phyloP scores from a whole-genome alignment of 495 filamentous ascomycete species.

The Xylaria castorea region DNA sequence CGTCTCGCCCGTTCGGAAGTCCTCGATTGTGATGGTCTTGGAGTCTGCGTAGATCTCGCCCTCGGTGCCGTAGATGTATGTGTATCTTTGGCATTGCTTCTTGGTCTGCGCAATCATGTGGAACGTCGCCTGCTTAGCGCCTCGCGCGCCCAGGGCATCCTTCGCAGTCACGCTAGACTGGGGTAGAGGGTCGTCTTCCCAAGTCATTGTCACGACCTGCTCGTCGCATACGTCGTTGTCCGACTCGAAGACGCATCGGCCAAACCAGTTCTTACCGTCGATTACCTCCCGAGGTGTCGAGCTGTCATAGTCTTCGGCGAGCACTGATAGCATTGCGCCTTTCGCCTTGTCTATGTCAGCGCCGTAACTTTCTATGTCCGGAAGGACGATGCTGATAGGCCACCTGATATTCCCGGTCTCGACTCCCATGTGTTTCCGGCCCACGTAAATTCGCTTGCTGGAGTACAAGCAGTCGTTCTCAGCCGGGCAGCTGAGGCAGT shows the following conservation, averaged over 20 bases:
- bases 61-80: constrained; percentile 79
- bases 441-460: constrained; percentile 81
- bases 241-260: constrained; percentile 90
- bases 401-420: constrained; percentile 67
- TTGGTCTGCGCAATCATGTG: constrained; percentile 95
- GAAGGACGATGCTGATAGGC: constrained; percentile 86
- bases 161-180: neutral
- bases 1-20: constrained; percentile 65
- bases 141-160: constrained; percentile 50
- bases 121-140: constrained; percentile 84
- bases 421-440: constrained; percentile 48
- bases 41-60: constrained; percentile 88
- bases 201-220: constrained; percentile 83
- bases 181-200: constrained; percentile 70
- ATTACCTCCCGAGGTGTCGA: constrained; percentile 59
- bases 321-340: constrained; percentile 52
- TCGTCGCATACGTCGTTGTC: constrained; percentile 94
- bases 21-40: constrained; percentile 65
- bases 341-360: constrained; percentile 47
- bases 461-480: constrained; percentile 81
- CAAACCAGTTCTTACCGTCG: constrained; percentile 78
- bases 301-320: constrained; percentile 73
- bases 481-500: constrained; percentile 79
- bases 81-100: constrained; percentile 82
- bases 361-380: constrained; percentile 83